phyloP scores from a whole-genome alignment of 139 green algal species.

The Chlorella sorokiniana region DNA sequence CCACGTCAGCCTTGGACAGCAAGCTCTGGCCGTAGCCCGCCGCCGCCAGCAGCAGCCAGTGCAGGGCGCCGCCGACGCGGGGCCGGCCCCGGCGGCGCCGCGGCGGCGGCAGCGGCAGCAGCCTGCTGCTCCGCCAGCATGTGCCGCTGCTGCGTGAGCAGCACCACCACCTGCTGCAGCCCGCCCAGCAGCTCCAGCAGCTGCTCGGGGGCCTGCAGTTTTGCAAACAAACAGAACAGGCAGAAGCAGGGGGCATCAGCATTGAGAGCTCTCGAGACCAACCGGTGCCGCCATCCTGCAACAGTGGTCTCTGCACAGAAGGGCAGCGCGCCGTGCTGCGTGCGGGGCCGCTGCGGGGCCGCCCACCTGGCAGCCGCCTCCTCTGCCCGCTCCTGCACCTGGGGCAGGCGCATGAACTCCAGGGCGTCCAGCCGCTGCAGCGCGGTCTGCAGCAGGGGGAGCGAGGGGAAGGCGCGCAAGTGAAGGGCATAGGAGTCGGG shows the following conservation, averaged over 20 bases:
- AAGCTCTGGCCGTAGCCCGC: constrained; percentile 30
- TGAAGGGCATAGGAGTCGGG: too few relatives aligned
- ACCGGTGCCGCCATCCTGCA: too few relatives aligned
- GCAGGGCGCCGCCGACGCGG: neutral
- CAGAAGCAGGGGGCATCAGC: too few relatives aligned
- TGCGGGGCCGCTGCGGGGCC: neutral
- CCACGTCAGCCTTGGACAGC: constrained; percentile 38
- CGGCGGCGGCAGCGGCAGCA: neutral
- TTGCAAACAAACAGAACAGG: neutral
- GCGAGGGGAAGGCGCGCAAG: too few relatives aligned
- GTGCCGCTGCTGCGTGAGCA: constrained; percentile 19
- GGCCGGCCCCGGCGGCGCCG: neutral
- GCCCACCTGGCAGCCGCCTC: neutral
- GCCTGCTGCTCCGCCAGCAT: constrained; percentile 22
- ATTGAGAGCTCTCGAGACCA: too few relatives aligned
- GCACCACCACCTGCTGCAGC: constrained; percentile 1
- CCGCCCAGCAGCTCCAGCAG: constrained; percentile 11
- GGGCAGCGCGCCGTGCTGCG: too few relatives aligned
- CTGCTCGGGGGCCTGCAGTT: neutral
- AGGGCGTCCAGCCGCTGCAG: constrained; percentile 15
- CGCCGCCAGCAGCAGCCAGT: constrained; percentile 35
- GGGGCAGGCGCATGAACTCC: constrained; percentile 18
- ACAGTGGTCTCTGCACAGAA: too few relatives aligned
- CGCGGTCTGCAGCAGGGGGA: neutral
- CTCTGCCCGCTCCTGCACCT: constrained; percentile 17